These are phyloP conservation scores for Leccinum ochraceum DNA, from an alignment of 768 basidiomycete species.

Conservation along the genomic window DNA sequence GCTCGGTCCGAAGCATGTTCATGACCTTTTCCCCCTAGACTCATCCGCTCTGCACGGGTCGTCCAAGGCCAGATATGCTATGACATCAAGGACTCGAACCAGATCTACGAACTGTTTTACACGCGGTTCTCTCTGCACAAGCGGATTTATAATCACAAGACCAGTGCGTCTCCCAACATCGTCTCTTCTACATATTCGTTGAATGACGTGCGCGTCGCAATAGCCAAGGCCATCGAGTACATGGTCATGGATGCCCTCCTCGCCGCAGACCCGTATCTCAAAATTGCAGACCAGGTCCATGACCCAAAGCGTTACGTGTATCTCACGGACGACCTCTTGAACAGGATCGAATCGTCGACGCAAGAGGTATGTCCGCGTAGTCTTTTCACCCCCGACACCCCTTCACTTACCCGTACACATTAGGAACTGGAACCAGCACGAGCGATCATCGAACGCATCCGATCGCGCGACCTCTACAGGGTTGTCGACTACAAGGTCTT, in stretches of 20 bases:
- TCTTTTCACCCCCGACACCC: too few relatives aligned
- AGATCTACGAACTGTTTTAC: slow-evolving; percentile 71
- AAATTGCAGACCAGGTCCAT: slow-evolving; percentile 56
- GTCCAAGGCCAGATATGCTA: slow-evolving; percentile 77
- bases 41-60: slow-evolving; percentile 75
- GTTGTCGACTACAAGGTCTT: slow-evolving; percentile 66
- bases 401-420: too few relatives aligned
- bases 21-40: slow-evolving; percentile 37
- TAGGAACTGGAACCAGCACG: slow-evolving; percentile 63
- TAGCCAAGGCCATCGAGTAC: slow-evolving; percentile 77
- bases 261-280: slow-evolving; percentile 62
- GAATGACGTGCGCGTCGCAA: background rate
- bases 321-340: slow-evolving; percentile 70
- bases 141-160: slow-evolving; percentile 80
- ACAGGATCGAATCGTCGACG: slow-evolving; percentile 54
- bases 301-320: slow-evolving; percentile 61
- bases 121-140: slow-evolving; percentile 83
- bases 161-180: slow-evolving; percentile 32
- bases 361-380: slow-evolving; percentile 23
- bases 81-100: slow-evolving; percentile 78
- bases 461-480: slow-evolving; percentile 64
- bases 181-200: too few relatives aligned
- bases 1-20: background rate
- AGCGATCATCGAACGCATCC: slow-evolving; percentile 61
- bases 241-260: slow-evolving; percentile 85